These are phyloP conservation scores for Trichosporon asahii DNA, from an alignment of 1,284 basidiomycete species.

Conservation along the genomic window DNA sequence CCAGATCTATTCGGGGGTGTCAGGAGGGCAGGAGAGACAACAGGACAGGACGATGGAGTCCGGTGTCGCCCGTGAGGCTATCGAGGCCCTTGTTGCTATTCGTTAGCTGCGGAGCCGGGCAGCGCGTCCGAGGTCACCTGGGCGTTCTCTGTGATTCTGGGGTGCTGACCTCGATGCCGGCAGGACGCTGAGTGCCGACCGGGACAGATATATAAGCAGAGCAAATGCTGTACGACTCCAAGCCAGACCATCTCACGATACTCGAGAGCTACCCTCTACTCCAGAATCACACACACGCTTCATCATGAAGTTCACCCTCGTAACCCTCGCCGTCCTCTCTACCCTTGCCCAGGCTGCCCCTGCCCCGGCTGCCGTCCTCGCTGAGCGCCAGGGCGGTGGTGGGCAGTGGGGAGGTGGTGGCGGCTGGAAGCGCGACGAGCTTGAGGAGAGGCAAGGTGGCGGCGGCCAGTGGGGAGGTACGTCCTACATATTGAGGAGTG, in stretches of 20 bases:
- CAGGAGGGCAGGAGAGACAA: neutral
- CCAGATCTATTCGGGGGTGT: neutral
- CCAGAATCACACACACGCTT: neutral
- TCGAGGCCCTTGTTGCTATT: neutral
- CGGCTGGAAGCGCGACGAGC: slow-evolving; percentile 5
- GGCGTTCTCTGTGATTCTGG: neutral
- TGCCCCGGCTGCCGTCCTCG: neutral
- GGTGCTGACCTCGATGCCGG: neutral
- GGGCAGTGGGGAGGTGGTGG: neutral
- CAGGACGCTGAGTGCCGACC: neutral
- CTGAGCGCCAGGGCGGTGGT: neutral
- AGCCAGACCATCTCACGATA: neutral
- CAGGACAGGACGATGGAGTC: neutral
- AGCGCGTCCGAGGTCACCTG: neutral
- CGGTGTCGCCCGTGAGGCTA: neutral
- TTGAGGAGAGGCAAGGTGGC: neutral
- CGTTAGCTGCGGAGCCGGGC: neutral
- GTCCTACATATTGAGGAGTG: neutral
- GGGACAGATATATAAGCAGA: neutral
- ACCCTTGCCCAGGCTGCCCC: slow-evolving; percentile 7
- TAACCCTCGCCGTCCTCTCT: neutral
- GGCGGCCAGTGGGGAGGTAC: neutral
- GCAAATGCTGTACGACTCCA: neutral
- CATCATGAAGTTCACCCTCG: neutral
- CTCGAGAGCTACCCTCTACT: neutral